Conservation (phyloP, 2,329 filamentous ascomycete species). For the Akanthomyces dipterigenus region DNA sequence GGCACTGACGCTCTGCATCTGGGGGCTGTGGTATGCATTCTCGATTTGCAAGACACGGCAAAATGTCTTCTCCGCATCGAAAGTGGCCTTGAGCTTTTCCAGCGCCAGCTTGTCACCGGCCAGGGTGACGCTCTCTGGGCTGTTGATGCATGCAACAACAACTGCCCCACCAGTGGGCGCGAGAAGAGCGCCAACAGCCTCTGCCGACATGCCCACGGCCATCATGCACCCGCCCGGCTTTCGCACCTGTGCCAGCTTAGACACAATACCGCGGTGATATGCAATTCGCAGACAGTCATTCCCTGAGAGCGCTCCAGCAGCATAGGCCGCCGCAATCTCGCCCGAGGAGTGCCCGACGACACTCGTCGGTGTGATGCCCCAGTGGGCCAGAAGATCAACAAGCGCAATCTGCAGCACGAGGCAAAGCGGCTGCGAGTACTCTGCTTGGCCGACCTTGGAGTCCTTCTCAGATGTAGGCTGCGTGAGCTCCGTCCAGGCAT, state of each 20-base stretch:
- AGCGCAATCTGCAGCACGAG: slow-evolving; percentile 35
- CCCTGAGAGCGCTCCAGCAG: slow-evolving; percentile 12
- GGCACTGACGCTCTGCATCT: slow-evolving; percentile 17
- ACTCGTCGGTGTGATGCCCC: slow-evolving; percentile 20
- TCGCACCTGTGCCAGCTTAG: neutral
- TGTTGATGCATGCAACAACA: slow-evolving; percentile 27
- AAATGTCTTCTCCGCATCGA: neutral
- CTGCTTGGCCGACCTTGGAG: slow-evolving; percentile 20
- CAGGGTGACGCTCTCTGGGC: slow-evolving; percentile 24
- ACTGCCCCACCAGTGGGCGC: neutral
- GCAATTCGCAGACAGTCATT: slow-evolving; percentile 23
- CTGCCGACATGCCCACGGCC: slow-evolving; percentile 18
- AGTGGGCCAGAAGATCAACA: slow-evolving; percentile 25
- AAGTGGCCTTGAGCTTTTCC: neutral
- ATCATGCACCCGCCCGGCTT: slow-evolving; percentile 18
- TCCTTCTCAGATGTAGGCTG: slow-evolving; percentile 3
- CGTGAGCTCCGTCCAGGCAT: slow-evolving; percentile 18
- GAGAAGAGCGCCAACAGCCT: neutral
- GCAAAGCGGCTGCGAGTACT: slow-evolving; percentile 29
- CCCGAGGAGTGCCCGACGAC: slow-evolving; percentile 31
- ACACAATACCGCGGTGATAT: slow-evolving; percentile 23
- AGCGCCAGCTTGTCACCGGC: slow-evolving; percentile 22
- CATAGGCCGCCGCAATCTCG: slow-evolving; percentile 31
- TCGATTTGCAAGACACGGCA: neutral
- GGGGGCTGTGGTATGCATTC: slow-evolving; percentile 21